Base-by-base conservation (phyloP, 1,284 basidiomycete species). In the Entoloma clypeatum region DNA sequence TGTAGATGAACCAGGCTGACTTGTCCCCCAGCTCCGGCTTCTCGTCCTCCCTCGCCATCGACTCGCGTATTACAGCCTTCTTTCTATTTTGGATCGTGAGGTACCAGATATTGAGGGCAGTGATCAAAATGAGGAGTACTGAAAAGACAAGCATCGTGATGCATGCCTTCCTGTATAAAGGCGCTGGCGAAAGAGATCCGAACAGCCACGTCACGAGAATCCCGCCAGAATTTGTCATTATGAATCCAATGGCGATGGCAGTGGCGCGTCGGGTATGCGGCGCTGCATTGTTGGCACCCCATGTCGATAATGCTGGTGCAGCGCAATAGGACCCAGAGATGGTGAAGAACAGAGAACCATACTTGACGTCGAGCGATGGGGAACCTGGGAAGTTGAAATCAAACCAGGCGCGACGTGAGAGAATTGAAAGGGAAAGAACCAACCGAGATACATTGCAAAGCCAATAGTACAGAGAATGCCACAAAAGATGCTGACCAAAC, bases 201-300 rank as follows among this genome's bases (percentile, higher is more conserved):
- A 78, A 64, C 9, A 74, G 63, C 75, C 76, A 77, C 2, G 71
- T 74, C 1, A 68, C 63, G 9, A 73, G 61, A 41, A 79, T 73
- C 9, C 72, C 75, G 17, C 75, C 74, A 0, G 58, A 53, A 52
- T 74, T 75, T 18, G 68, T 69, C 50, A 62, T 52, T 47, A 71
- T 63, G 47, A 71, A 71, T 0, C 61, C 66, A 19, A 72, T 50
- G 4, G 70, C 72, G 25, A 76, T 57, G 9, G 64, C 63, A 0
- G 74, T 74, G 7, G 72, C 71, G 31, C 74, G 65, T 28, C 71
- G 62, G 43, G 65, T 59, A 50, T 73, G 65, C 2, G 72, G 72
- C 1, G 67, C 60, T 19, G 69, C 61, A 58, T 78, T 79, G 57
- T 75, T 76, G n/a, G 74, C 60, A 30, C 54, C 48, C 71, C 72